Conservation (phyloP, 768 basidiomycete species). For the Roridomyces roridus region DNA sequence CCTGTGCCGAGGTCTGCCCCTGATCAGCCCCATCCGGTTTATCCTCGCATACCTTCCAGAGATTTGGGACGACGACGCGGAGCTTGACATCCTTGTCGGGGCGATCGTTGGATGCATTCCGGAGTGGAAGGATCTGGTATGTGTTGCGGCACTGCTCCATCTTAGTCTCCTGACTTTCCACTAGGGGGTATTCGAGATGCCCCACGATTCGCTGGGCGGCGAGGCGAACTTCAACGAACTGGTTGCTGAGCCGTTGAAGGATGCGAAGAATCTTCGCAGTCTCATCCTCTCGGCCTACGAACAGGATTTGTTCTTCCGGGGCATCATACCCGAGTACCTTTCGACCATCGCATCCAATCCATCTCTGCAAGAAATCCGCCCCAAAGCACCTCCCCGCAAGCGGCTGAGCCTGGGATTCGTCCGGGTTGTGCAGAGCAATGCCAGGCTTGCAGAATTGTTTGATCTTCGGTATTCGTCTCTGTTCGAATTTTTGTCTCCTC, state of each 20-base stretch:
- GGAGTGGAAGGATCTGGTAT: constrained; percentile 3
- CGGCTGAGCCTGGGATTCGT: neutral
- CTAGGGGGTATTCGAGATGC: neutral
- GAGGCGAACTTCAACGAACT: no score
- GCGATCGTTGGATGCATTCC: neutral
- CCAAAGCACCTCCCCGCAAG: neutral
- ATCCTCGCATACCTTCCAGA: neutral
- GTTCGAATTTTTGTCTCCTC: no score
- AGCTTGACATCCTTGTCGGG: neutral
- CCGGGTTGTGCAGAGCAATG: neutral
- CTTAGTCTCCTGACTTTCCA: neutral
- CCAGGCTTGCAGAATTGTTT: no score
- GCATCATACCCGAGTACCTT: neutral
- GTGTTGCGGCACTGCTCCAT: no score
- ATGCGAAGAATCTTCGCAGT: neutral
- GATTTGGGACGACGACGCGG: no score
- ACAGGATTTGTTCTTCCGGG: neutral
- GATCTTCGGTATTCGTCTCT: no score
- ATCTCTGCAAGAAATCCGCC: neutral
- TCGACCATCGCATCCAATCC: neutral
- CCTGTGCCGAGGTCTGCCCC: constrained; percentile 4
- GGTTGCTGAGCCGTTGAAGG: neutral
- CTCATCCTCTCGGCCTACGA: neutral
- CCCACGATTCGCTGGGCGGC: no score
- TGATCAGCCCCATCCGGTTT: neutral